Evolutionary conservation across 2,329 filamentous ascomycete genomes (phyloP).

Genomic region (Nemania abortiva): DNA sequence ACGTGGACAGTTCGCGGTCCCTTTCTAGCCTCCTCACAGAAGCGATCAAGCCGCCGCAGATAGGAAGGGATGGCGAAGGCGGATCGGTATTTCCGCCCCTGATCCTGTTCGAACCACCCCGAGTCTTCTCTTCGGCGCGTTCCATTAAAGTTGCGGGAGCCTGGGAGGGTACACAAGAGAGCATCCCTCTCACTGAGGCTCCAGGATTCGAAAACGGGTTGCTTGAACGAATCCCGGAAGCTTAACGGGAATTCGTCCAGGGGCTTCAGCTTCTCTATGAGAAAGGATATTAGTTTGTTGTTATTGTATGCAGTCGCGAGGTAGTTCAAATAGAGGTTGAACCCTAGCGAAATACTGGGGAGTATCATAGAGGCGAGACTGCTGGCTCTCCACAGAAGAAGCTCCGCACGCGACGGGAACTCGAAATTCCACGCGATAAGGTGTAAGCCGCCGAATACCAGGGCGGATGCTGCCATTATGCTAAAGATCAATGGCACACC

Average conservation of each 20-base stretch:
- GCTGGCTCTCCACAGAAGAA: constrained; percentile 7
- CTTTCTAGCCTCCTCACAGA: no score
- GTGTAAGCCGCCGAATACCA: constrained; percentile 2
- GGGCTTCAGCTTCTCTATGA: not conserved
- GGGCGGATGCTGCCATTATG: not conserved
- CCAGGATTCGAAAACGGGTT: not conserved
- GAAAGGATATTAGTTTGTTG: not conserved
- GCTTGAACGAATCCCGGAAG: not conserved
- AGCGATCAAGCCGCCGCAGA: no score
- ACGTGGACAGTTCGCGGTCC: not conserved
- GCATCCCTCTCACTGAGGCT: not conserved
- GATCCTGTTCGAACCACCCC: not conserved
- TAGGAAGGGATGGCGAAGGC: no score
- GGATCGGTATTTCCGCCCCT: not conserved
- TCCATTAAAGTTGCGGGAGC: not conserved
- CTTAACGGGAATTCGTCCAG: not conserved
- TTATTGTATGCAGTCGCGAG: not conserved
- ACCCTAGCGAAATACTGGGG: not conserved
- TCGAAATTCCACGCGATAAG: constrained; percentile 17
- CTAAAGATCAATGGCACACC: not conserved
- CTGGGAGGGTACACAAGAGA: not conserved
- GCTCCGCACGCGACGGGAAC: not conserved
- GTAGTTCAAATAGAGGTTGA: constrained; percentile 3
- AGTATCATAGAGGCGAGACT: constrained; percentile 1
- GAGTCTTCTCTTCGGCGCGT: not conserved